These are phyloP conservation scores for Mucor mucedo DNA, from an alignment of 371 early-diverging fungal genomes.

Conservation along the genomic window DNA sequence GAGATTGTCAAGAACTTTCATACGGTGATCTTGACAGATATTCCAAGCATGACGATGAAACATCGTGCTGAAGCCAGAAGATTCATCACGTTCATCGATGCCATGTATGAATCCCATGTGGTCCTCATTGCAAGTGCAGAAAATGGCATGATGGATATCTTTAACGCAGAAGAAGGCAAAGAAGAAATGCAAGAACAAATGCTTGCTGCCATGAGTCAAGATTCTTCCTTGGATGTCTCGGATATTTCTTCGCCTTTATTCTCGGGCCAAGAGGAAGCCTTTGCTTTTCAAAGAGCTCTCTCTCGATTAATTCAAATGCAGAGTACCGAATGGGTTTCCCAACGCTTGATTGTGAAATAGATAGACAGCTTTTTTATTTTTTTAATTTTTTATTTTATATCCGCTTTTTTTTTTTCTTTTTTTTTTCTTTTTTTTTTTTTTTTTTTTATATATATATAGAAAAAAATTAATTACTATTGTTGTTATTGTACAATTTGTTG, in stretches of 20 bases:
- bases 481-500: constrained; percentile 2
- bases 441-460: no score
- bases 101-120: constrained; percentile 80
- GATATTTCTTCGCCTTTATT: constrained; percentile 70
- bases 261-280: constrained; percentile 91
- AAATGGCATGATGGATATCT: constrained; percentile 67
- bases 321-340: constrained; percentile 58
- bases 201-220: constrained; percentile 43
- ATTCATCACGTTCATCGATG: constrained; percentile 94
- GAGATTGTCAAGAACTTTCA: constrained; percentile 75
- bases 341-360: constrained; percentile 23
- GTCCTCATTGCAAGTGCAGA: constrained; percentile 78
- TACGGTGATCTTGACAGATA: constrained; percentile 79
- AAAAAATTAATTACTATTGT: background rate
- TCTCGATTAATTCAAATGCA: constrained; percentile 94
- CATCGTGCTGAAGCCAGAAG: constrained; percentile 89
- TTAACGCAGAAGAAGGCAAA: constrained; percentile 60
- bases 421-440: no score
- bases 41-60: constrained; percentile 83
- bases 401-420: no score
- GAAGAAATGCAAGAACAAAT: constrained; percentile 42
- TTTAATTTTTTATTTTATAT: no score
- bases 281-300: constrained; percentile 94
- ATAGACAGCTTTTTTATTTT: background rate
- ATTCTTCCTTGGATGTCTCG: constrained; percentile 40